Evolutionary conservation across 2,329 filamentous ascomycete genomes (phyloP).

Genomic region (Trichoderma koningii): DNA sequence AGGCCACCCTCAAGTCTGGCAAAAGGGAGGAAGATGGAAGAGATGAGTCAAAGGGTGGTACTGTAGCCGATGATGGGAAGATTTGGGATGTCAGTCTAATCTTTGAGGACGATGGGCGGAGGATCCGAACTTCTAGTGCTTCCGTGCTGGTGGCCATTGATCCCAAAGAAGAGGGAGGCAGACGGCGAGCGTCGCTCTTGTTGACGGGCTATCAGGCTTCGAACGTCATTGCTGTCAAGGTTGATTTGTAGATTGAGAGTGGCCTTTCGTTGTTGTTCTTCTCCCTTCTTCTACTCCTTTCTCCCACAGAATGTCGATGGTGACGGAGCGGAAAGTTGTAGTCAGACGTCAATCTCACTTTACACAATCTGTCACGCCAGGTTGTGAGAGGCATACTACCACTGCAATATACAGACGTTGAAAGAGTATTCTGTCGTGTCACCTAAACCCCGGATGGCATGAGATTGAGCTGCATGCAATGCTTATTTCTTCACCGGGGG

Average conservation of each 20-base stretch:
- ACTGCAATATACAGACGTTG: background rate
- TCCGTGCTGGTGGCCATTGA: constrained; percentile 57
- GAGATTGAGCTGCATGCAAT: background rate
- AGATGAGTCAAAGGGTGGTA: background rate
- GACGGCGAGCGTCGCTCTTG: constrained; percentile 58
- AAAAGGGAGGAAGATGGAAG: constrained; percentile 17
- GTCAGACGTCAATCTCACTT: background rate
- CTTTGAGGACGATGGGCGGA: constrained; percentile 59
- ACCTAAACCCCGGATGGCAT: background rate
- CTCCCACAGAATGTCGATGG: background rate
- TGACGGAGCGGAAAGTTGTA: background rate
- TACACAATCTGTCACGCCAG: background rate
- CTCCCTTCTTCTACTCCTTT: background rate
- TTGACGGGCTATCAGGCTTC: constrained; percentile 57
- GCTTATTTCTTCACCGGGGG: background rate
- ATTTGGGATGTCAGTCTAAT: constrained; percentile 51
- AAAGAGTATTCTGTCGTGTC: background rate
- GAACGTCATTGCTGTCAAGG: constrained; percentile 53
- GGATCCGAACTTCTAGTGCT: constrained; percentile 52
- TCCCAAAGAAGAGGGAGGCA: constrained; percentile 45
- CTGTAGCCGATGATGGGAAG: background rate
- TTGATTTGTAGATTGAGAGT: constrained; percentile 45
- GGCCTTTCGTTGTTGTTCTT: background rate
- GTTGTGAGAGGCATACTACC: background rate
- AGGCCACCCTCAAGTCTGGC: constrained; percentile 30